phyloP scores from a whole-genome alignment of 2,329 filamentous ascomycete genomes.

The Sclerotinia trifoliorum region DNA sequence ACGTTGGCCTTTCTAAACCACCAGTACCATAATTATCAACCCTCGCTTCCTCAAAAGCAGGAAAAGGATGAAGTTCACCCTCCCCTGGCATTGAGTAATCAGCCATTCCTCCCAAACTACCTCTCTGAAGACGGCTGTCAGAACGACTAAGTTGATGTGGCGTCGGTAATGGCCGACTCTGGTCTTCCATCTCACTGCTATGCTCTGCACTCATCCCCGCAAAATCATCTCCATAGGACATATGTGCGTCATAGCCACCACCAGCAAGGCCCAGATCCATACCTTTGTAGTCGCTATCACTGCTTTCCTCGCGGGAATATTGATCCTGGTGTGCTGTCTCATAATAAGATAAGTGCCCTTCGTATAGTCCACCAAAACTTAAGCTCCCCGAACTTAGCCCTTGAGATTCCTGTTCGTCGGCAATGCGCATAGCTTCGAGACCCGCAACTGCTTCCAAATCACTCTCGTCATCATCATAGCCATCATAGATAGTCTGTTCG shows the following conservation, averaged over 20 bases:
- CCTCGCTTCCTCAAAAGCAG: slow-evolving; percentile 45
- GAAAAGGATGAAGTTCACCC: slow-evolving; percentile 57
- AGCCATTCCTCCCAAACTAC: slow-evolving; percentile 39
- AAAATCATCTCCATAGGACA: slow-evolving; percentile 57
- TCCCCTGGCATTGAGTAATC: slow-evolving; percentile 47
- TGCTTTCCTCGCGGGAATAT: slow-evolving; percentile 47
- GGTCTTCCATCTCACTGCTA: slow-evolving; percentile 45
- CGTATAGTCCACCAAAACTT: slow-evolving; percentile 47
- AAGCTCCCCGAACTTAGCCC: slow-evolving; percentile 55
- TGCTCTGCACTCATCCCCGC: slow-evolving; percentile 36
- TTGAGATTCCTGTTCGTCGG: slow-evolving; percentile 73
- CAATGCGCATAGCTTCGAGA: slow-evolving; percentile 77
- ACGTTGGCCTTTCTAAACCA: slow-evolving; percentile 73
- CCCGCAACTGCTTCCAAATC: slow-evolving; percentile 87
- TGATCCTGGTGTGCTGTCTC: slow-evolving; percentile 37
- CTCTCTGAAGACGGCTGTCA: slow-evolving; percentile 34
- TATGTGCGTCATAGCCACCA: slow-evolving; percentile 64
- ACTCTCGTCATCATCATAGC: slow-evolving; percentile 69
- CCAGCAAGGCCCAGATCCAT: slow-evolving; percentile 75
- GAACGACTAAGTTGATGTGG: slow-evolving; percentile 42
- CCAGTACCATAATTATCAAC: slow-evolving; percentile 91
- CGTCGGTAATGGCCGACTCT: slow-evolving; percentile 50
- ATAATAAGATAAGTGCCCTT: slow-evolving; percentile 43
- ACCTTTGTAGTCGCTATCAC: slow-evolving; percentile 69
- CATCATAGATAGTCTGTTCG: slow-evolving; percentile 40